These are phyloP conservation scores for Herpotrichia juniperi DNA, from an alignment of 2,329 filamentous ascomycete species.

Conservation along the genomic window DNA sequence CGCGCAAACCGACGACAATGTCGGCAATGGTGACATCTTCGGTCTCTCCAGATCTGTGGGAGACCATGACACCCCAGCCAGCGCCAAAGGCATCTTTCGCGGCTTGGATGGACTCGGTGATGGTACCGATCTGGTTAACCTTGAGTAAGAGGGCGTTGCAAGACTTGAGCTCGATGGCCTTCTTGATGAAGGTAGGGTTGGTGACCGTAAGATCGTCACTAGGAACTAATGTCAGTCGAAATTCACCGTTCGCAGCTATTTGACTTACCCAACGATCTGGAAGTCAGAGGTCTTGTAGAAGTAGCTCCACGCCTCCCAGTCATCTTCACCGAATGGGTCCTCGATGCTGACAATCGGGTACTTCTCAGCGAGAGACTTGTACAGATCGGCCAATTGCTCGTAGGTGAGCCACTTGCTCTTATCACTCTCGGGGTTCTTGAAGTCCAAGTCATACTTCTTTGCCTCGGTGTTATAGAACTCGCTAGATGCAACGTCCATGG, in stretches of 20 bases:
- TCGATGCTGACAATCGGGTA: slow-evolving; percentile 99
- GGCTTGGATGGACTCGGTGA: slow-evolving; percentile 98
- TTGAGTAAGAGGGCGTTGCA: slow-evolving; percentile 98
- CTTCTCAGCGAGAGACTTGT: slow-evolving; percentile 86
- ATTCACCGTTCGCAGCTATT: neutral
- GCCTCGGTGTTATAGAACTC: slow-evolving; percentile 97
- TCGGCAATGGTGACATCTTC: slow-evolving; percentile 99
- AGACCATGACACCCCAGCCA: slow-evolving; percentile 99
- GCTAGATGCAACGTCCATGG: slow-evolving; percentile 98
- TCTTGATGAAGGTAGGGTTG: slow-evolving; percentile 99
- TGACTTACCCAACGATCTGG: slow-evolving; percentile 81
- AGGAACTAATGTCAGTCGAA: slow-evolving; percentile 8
- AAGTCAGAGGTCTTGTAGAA: slow-evolving; percentile 99
- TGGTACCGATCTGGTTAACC: slow-evolving; percentile 99
- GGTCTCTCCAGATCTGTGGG: slow-evolving; percentile 98
- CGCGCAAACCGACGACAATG: slow-evolving; percentile 93
- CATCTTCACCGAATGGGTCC: slow-evolving; percentile 98
- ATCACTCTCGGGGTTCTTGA: slow-evolving; percentile 99
- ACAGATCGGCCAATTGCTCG: slow-evolving; percentile 92
- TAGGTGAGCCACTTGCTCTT: slow-evolving; percentile 97
- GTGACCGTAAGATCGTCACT: slow-evolving; percentile 98
- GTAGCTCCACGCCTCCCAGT: slow-evolving; percentile 99
- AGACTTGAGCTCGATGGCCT: slow-evolving; percentile 98
- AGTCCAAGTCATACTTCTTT: slow-evolving; percentile 99
- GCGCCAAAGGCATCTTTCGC: slow-evolving; percentile 90